Evolutionary conservation across 2,329 filamentous ascomycete species (phyloP).

Genomic region (Aspergillus thermomutatus): DNA sequence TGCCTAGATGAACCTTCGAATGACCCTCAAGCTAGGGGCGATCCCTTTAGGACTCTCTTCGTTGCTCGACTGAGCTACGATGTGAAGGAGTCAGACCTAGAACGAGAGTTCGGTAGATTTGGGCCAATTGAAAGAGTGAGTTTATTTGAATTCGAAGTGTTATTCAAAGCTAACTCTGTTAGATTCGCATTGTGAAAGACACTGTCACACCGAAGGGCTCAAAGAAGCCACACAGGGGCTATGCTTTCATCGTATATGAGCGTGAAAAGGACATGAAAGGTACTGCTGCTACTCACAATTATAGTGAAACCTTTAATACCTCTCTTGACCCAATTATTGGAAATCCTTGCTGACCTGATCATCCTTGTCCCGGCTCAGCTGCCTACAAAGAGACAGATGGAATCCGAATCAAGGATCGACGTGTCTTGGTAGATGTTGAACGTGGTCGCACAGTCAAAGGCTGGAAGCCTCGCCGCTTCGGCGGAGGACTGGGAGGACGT

Average conservation of each 20-base stretch:
- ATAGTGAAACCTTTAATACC: constrained; percentile 3
- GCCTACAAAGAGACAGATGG: constrained; percentile 86
- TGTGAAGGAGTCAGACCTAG: constrained; percentile 81
- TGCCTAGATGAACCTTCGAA: constrained; percentile 71
- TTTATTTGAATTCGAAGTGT: not conserved
- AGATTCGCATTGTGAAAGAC: constrained; percentile 87
- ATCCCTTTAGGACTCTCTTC: constrained; percentile 93
- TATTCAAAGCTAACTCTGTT: constrained; percentile 15
- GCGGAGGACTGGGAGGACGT: constrained; percentile 86
- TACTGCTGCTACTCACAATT: constrained; percentile 46
- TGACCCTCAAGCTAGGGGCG: constrained; percentile 84
- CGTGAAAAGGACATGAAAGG: constrained; percentile 99
- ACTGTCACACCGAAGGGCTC: constrained; percentile 66
- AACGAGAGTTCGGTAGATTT: constrained; percentile 89
- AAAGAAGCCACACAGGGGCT: constrained; percentile 79
- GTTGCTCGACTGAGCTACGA: constrained; percentile 88
- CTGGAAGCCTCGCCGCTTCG: constrained; percentile 88
- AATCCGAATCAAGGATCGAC: constrained; percentile 86
- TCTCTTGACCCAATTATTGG: constrained; percentile 4
- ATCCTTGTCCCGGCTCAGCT: constrained; percentile 59
- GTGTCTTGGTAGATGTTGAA: constrained; percentile 93
- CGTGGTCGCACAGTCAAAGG: constrained; percentile 89
- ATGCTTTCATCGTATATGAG: constrained; percentile 96
- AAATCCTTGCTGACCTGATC: constrained; percentile 35
- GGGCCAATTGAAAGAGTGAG: constrained; percentile 88